phyloP scores from a whole-genome alignment of 106 monocot genomes.

The Allium sativum region DNA sequence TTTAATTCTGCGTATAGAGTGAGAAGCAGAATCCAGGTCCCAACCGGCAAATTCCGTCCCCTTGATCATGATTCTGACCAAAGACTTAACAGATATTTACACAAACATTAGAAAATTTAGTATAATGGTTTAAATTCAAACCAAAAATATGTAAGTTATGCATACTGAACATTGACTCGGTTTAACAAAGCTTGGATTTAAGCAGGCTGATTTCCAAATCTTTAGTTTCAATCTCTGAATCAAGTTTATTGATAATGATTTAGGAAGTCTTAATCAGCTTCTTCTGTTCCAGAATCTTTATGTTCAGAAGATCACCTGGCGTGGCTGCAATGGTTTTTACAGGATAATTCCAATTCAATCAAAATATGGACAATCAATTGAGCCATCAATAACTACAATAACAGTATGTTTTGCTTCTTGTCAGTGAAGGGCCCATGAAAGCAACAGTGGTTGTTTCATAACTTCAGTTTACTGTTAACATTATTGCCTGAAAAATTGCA shows the following conservation, averaged over 20 bases:
- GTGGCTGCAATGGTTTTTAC: not conserved
- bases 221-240: constrained; percentile 23
- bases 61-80: constrained; percentile 23
- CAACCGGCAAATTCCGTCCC: constrained; percentile 47
- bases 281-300: constrained; percentile 32
- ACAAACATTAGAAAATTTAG: constrained; percentile 15
- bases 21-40: constrained; percentile 53
- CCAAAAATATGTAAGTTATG: constrained; percentile 20
- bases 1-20: constrained; percentile 15
- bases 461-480: too few relatives aligned
- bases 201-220: constrained; percentile 23
- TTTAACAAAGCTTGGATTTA: constrained; percentile 3
- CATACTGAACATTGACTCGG: constrained; percentile 1
- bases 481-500: too few relatives aligned
- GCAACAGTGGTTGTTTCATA: not conserved
- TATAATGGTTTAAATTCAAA: constrained; percentile 29
- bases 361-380: not conserved
- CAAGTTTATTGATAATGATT: constrained; percentile 35
- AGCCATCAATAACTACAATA: not conserved
- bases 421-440: not conserved
- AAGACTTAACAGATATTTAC: constrained; percentile 37
- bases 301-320: not conserved
- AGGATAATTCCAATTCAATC: not conserved
- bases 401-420: not conserved
- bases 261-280: constrained; percentile 37